A percentile compares a stretch with the other conserved stretches of the same genome.
Evolutionary conservation across 805 yeast genomes (phyloP).

Genomic region (Pichia nanzhaoensis): DNA sequence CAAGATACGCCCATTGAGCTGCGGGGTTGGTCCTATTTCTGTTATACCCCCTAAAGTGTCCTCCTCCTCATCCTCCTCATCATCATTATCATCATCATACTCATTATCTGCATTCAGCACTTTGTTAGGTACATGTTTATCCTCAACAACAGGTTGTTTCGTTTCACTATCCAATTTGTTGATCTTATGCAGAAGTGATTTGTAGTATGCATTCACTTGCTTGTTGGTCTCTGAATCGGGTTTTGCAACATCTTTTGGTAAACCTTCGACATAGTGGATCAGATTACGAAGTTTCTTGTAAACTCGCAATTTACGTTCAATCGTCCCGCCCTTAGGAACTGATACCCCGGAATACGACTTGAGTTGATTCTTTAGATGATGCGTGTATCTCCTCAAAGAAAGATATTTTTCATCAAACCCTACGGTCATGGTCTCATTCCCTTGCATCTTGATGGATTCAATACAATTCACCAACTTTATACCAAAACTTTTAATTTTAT

Average conservation of each 20-base stretch:
- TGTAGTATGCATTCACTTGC: constrained; percentile 3
- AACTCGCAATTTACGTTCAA: constrained; percentile 6
- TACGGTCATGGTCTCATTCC: too few species aligned
- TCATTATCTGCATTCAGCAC: background rate
- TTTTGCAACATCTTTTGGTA: background rate
- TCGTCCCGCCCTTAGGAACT: constrained; percentile 1
- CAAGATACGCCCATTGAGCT: constrained; percentile 66
- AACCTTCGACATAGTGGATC: background rate
- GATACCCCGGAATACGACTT: constrained; percentile 10
- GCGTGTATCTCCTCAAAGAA: constrained; percentile 2
- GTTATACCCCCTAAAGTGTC: background rate
- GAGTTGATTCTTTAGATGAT: constrained; percentile 5
- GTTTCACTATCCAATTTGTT: background rate
- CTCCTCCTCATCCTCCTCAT: constrained; percentile 8
- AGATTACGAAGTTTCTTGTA: constrained; percentile 11
- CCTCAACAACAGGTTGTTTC: background rate
- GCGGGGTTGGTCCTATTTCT: constrained; percentile 84
- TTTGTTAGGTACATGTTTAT: background rate
- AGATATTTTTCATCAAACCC: background rate
- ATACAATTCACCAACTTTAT: too few species aligned
- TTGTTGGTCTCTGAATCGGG: background rate
- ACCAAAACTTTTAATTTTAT: too few species aligned
- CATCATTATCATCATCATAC: constrained; percentile 5
- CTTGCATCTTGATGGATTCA: too few species aligned
- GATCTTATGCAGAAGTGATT: background rate